phyloP scores from a whole-genome alignment of 129 eudicot genomes.

The Lonicera japonica region DNA sequence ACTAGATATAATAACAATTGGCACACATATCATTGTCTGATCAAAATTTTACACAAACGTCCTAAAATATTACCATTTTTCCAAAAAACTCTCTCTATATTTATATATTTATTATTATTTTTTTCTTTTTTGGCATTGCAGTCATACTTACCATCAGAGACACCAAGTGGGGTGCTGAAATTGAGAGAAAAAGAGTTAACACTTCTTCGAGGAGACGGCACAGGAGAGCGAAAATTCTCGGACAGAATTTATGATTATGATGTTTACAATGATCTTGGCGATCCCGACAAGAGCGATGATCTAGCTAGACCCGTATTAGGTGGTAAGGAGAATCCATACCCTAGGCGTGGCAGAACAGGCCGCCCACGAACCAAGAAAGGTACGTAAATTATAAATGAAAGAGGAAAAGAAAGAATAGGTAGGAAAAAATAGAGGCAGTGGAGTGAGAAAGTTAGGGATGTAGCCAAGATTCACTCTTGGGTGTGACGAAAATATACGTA shows the following conservation, averaged over 20 bases:
- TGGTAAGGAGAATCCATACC: slow-evolving; percentile 52
- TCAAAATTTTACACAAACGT: no score
- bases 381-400: neutral
- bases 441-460: no score
- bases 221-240: slow-evolving; percentile 28
- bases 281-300: slow-evolving; percentile 35
- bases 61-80: no score
- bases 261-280: slow-evolving; percentile 70
- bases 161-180: slow-evolving; percentile 53
- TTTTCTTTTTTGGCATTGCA: slow-evolving; percentile 50
- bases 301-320: slow-evolving; percentile 59
- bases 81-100: neutral
- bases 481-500: no score
- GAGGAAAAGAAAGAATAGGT: no score
- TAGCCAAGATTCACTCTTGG: no score
- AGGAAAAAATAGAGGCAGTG: no score
- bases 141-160: slow-evolving; percentile 66
- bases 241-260: slow-evolving; percentile 82
- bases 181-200: slow-evolving; percentile 49
- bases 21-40: no score
- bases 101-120: neutral
- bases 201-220: slow-evolving; percentile 51
- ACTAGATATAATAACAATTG: no score
- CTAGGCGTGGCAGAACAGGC: slow-evolving; percentile 79
- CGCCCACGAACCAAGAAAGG: slow-evolving; percentile 50